A percentile compares a stretch with the other conserved stretches of the same genome.
These are phyloP conservation scores for Geranomyces variabilis DNA, from an alignment of 192 early-diverging fungal genomes.

Conservation along the genomic window DNA sequence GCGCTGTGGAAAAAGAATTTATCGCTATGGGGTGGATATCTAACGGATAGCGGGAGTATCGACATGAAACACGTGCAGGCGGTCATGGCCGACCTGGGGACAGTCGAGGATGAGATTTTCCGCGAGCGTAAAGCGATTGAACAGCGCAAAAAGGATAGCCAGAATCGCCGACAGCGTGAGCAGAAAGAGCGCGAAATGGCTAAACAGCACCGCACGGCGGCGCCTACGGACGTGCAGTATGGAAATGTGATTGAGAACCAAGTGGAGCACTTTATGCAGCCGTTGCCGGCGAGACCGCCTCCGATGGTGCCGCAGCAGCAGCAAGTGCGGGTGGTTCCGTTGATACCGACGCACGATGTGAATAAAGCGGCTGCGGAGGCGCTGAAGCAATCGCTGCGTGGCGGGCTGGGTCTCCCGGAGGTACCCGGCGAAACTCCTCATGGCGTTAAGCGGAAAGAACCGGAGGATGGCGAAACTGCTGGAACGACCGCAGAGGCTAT, in stretches of 20 bases:
- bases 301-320: too few species aligned
- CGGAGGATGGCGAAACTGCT: conserved; percentile 16
- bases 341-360: conserved; percentile 19
- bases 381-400: conserved; percentile 39
- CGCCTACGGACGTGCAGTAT: neutral
- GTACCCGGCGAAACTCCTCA: neutral
- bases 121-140: conserved; percentile 47
- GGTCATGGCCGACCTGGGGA: conserved; percentile 56
- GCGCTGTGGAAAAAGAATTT: conserved; percentile 63
- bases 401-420: neutral
- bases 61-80: conserved; percentile 47
- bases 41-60: conserved; percentile 83
- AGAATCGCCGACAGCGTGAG: conserved; percentile 40
- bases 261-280: conserved; percentile 9
- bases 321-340: neutral
- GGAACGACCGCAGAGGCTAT: neutral
- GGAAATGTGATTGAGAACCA: conserved; percentile 6
- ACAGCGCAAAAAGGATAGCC: conserved; percentile 41
- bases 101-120: conserved; percentile 57
- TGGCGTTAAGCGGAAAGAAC: conserved; percentile 35
- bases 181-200: conserved; percentile 3
- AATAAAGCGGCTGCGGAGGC: conserved; percentile 55
- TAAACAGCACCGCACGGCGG: neutral
- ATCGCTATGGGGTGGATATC: conserved; percentile 72
- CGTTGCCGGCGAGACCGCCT: neutral